Percentiles rank a stretch among this genome's conserved stretches.
Conservation (phyloP, 164 flowering plant genomes). For the Chloranthus sessilifolius region DNA sequence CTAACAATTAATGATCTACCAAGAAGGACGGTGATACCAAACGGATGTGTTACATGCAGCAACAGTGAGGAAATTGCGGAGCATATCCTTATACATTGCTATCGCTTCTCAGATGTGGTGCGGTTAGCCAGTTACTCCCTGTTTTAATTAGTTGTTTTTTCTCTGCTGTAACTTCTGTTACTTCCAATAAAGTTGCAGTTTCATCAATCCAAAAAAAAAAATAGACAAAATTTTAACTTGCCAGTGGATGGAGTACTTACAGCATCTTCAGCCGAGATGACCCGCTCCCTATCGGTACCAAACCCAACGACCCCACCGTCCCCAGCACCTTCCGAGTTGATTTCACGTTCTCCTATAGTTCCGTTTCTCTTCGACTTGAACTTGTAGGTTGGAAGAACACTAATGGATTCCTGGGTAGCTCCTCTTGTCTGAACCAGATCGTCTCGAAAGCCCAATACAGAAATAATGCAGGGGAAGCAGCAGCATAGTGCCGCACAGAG, state of each 20-base stretch:
- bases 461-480: constrained; percentile 85
- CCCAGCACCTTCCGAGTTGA: constrained; percentile 23
- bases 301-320: constrained; percentile 73
- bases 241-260: constrained; percentile 40
- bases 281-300: constrained; percentile 82
- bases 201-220: too few species aligned
- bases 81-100: too few species aligned
- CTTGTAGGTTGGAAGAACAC: constrained; percentile 71
- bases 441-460: constrained; percentile 67
- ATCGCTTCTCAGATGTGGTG: too few species aligned
- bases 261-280: constrained; percentile 77
- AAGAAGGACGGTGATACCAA: too few species aligned
- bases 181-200: too few species aligned
- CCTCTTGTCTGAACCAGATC: constrained; percentile 62
- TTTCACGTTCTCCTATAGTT: constrained; percentile 29
- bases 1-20: too few species aligned
- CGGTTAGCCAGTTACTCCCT: too few species aligned
- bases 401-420: constrained; percentile 67
- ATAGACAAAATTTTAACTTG: too few species aligned
- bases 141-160: too few species aligned
- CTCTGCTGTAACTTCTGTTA: too few species aligned
- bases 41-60: too few species aligned
- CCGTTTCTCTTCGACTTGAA: constrained; percentile 42
- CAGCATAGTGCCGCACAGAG: constrained; percentile 84
- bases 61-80: too few species aligned